Evolutionary conservation across 163 green algal genomes (phyloP), one percentile per base, ranked within the genome.

Genomic region (Coccomyxa subellipsoidea): DNA sequence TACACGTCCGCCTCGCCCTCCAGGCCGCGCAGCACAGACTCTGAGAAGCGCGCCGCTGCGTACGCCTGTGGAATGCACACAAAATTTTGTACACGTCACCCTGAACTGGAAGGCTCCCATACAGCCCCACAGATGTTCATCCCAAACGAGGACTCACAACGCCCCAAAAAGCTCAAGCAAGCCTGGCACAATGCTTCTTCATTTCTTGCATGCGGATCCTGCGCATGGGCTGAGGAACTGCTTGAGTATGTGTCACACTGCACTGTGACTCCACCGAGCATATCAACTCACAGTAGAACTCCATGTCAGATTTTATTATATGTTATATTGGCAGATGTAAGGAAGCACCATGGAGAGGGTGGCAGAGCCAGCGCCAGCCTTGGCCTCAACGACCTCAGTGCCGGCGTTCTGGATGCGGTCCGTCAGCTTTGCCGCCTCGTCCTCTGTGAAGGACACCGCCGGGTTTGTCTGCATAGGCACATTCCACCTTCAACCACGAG

Each of bases 351-450:
- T 99, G 84, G 95, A 99, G 5, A 99, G 90, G 0, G 96, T 99
- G 37, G 96, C 96, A 27, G 92, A 97, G 76, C 97, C 97, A 47
- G 91, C 92, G 69, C 95, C 93, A 2, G 97, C 97, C 93, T 99
- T 99, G 81, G 97, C 97, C 90, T 98, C 91, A 69, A 99, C 97
- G 15, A 99, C 95, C 90, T 99, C 97, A 31, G 97, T 99, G 77
- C 97, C 97, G 7, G 94, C 97, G 84, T 99, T 96, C 86, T 99
- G 96, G 76, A 96, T 97, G 69, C 91, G 87, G 76, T 88, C 82
- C 3, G 93, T 97, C 82, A 98, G 81, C 38, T 83, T 81, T 6
- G 85, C 87, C 9, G 87, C 76, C 81, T 95, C 90, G 32, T 92
- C 93, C 7, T 91, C 82, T 18, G 80, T 86, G 78, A 96, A 93